Evolutionary conservation across 2,329 filamentous ascomycete genomes (phyloP), one percentile per base, ranked within the genome.

Genomic region (Neopestalotiopsis rosae): DNA sequence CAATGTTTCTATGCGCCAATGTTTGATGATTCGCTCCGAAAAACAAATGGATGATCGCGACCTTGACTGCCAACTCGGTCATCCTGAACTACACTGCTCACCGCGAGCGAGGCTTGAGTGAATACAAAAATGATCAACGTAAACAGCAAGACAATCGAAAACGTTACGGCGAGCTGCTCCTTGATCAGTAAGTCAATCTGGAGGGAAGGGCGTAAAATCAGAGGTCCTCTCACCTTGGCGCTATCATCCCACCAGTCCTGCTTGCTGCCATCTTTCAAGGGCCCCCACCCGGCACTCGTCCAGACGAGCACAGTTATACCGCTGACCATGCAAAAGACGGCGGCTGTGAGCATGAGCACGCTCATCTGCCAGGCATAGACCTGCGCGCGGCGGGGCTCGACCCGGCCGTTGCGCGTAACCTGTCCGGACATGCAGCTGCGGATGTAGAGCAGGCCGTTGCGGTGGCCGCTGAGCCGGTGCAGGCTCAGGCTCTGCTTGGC

Each of bases 401-500:
- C 52, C 17, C 13, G 66, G n/a, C 67, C 71, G n/a, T 61, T 45
- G 30, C 59, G 30, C 13, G 61, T 30, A 5, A 45, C 40, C n/a
- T 40, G 20, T 12, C 64, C 45, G 1, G 67, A 65, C 59, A 75
- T 66, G 32, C 69, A 69, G 40, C 66, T 62, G 9, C 82, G 75
- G 61, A 84, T 81, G 5, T 78, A 75, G 7, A 69, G 58, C 4
- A 78, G 71, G 0, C 80, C 80, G 69, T 83, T 79, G 7, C 78
- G 76, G 69, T 83, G 82, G 3, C 78, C 77, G 13, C 80, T 81
- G 5, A 84, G 72, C 1, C 82, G 79, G 72, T 83, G 81, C 4
- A 84, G 74, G 5, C 81, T 79, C 9, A 84, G 79, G 3, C 79
- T 81, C 69, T 83, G 81, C 68, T 82, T 78, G 2, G 81, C 79